Evolutionary conservation across 306 rosid species (phyloP).

Genomic region (Castanea crenata): DNA sequence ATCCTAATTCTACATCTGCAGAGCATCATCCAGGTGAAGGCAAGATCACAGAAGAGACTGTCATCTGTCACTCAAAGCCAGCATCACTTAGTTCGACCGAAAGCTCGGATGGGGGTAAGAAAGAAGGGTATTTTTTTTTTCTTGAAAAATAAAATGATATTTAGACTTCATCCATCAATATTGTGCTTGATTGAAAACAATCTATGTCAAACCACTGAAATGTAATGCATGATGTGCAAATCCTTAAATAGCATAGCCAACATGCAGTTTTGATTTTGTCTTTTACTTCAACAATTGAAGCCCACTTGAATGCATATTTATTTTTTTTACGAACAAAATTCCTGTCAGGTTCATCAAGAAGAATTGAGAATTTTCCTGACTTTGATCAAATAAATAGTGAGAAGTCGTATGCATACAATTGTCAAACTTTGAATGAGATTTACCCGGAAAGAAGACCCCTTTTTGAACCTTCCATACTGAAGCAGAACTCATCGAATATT

Average conservation of each 20-base stretch:
- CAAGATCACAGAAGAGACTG: conserved; percentile 61
- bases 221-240: not conserved
- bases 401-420: conserved; percentile 37
- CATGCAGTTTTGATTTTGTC: not conserved
- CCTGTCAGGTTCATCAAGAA: conserved; percentile 78
- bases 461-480: conserved; percentile 38
- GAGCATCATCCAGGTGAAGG: conserved; percentile 52
- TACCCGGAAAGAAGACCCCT: conserved; percentile 51
- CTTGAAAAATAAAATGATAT: not conserved
- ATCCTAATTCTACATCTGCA: conserved; percentile 31
- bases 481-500: conserved; percentile 31
- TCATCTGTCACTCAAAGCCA: conserved; percentile 87
- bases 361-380: conserved; percentile 74
- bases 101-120: conserved; percentile 87
- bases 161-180: not conserved
- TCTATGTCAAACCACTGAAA: conserved; percentile 8
- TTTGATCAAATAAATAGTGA: conserved; percentile 58
- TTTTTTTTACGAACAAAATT: conserved; percentile 15
- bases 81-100: conserved; percentile 91
- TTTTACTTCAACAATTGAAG: conserved; percentile 5
- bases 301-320: not conserved
- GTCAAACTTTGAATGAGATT: conserved; percentile 45
- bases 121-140: not conserved
- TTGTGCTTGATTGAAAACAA: not conserved
- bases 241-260: not conserved